Base-by-base conservation (phyloP, 768 basidiomycete genomes). In the Kondoa malvinella region DNA sequence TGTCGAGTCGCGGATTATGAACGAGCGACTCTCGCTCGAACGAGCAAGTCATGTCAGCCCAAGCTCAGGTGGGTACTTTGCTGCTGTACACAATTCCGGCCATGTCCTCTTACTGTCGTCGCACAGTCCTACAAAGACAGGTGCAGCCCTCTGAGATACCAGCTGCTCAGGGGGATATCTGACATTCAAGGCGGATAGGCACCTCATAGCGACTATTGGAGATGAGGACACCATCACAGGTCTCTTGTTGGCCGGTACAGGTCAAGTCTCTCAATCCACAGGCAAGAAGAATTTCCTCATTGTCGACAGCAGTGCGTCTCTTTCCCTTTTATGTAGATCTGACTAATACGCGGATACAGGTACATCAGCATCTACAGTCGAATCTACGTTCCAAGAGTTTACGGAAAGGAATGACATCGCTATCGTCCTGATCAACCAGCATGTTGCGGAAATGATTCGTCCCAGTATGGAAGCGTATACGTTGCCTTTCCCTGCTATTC, bases 171-270 rank as follows among this genome's bases (percentile, higher is more conserved):
- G 14, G 12, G 58, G 15, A 25, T 8, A 25, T 59, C 30, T 31
- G 58, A 59, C 27, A 59, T 29, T 31, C 25, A 29, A 8, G 25
- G 27, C 12, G 71, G 79, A 94, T 78, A 83, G 94, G 66, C 87
- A 82, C 69, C 80, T 97, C 56, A 83, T 99, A 56, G 94, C 95
- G 34, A 90, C 92, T 76, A 97, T 99, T 72, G 95, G 94, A 56
- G 95, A 97, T 77, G 95, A 99, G 94, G 95, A 99, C 80, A 90
- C 94, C 2, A 89, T 97, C 70, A 97, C 95, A 0, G 95, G 95
- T 56, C 82, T 97, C 17, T 82, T 99, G 56, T 82, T 99, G 61
- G 95, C 95, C 3, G 95, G 95, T 34, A 83, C 97, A 59, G 95
- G 95, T 0, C 88, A 99, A 77, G 81, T 96, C 70, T 86, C 87